Evolutionary conservation across 2,329 filamentous ascomycete species (phyloP).

Genomic region (Pestalotiopsis sp.): DNA sequence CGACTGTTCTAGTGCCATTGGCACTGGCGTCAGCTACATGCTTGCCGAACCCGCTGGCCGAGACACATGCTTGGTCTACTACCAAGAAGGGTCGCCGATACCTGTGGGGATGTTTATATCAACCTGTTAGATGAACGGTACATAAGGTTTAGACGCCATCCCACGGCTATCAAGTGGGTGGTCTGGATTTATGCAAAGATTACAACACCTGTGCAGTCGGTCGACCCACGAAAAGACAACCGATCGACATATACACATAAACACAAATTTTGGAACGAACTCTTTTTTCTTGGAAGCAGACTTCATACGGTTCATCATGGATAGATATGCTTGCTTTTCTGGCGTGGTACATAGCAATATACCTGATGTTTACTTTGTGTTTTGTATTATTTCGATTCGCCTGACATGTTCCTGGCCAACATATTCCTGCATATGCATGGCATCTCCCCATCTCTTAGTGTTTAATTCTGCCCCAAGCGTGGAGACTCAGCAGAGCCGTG

Average conservation of each 20-base stretch:
- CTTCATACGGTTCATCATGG: not conserved
- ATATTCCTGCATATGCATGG: no score
- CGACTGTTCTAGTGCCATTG: slow-evolving; percentile 56
- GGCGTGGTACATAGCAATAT: not conserved
- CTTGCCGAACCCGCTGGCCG: slow-evolving; percentile 47
- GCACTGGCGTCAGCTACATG: slow-evolving; percentile 52
- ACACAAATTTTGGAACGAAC: slow-evolving; percentile 3
- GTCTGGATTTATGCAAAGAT: not conserved
- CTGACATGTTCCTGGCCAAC: not conserved
- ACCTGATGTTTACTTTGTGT: not conserved
- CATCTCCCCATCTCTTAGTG: no score
- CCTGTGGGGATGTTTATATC: slow-evolving; percentile 40
- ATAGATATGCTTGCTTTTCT: not conserved
- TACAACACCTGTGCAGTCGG: not conserved
- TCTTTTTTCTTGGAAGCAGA: slow-evolving; percentile 2
- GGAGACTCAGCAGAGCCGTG: no score
- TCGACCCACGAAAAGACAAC: not conserved
- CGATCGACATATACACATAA: not conserved
- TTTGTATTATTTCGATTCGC: not conserved
- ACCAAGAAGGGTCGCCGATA: slow-evolving; percentile 62
- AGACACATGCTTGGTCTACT: slow-evolving; percentile 57
- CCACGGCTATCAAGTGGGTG: not conserved
- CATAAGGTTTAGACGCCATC: not conserved
- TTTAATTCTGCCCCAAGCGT: no score
- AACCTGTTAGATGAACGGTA: slow-evolving; percentile 23